A percentile compares a stretch with the other conserved stretches of the same genome.
Evolutionary conservation across 2,329 filamentous ascomycete species (phyloP).

Genomic region (Ceratocystis ficicola): DNA sequence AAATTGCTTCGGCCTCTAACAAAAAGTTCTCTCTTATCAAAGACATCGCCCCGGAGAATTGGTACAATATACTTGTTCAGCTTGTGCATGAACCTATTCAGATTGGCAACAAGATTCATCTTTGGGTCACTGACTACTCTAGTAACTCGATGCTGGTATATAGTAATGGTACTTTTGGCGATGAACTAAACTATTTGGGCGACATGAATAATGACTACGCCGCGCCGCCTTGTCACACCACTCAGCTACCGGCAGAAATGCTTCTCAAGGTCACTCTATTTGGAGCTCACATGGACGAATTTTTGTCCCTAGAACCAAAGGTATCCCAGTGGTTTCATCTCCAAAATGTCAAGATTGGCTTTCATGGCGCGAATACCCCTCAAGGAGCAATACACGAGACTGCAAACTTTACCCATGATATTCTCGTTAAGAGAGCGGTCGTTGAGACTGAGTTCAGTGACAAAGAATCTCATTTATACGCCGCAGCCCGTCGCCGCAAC

Average conservation of each 20-base stretch:
- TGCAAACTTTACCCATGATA: background rate
- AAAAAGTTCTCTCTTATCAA: conserved; percentile 41
- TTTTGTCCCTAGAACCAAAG: background rate
- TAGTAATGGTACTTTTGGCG: conserved; percentile 24
- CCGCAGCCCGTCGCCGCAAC: background rate
- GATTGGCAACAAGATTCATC: conserved; percentile 37
- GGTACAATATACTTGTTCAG: conserved; percentile 59
- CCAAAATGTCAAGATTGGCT: conserved; percentile 8
- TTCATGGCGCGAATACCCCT: background rate
- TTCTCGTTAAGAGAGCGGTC: conserved; percentile 1
- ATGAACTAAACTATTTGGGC: conserved; percentile 22
- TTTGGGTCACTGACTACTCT: conserved; percentile 80
- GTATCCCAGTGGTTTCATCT: conserved; percentile 13
- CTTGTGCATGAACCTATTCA: conserved; percentile 46
- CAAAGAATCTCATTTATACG: background rate
- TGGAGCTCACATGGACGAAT: background rate
- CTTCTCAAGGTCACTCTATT: conserved; percentile 26
- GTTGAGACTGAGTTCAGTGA: background rate
- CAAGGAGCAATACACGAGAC: conserved; percentile 12
- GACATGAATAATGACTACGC: background rate
- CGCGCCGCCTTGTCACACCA: background rate
- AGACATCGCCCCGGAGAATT: conserved; percentile 44
- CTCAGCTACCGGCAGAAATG: conserved; percentile 25
- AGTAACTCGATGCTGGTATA: conserved; percentile 38
- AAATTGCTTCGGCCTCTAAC: conserved; percentile 41